These are phyloP conservation scores for Lactarius quietus DNA, from an alignment of 768 basidiomycete genomes.

Conservation along the genomic window DNA sequence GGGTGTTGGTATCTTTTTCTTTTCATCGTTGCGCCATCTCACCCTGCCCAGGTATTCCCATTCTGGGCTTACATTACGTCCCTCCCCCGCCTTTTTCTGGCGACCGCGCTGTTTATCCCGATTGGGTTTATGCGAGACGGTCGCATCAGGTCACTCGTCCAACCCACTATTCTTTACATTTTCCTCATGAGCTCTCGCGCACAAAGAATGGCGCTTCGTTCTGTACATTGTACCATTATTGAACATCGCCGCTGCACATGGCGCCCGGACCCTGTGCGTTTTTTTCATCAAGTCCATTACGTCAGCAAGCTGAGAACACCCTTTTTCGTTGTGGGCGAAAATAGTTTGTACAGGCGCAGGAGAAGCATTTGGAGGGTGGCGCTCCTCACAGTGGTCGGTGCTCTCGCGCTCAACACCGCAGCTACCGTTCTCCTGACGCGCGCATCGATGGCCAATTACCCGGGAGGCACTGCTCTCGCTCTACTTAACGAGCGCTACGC, in stretches of 20 bases:
- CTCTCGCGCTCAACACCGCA: slow-evolving; percentile 52
- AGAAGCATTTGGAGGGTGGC: slow-evolving; percentile 42
- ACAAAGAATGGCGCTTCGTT: slow-evolving; percentile 99
- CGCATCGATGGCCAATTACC: slow-evolving; percentile 78
- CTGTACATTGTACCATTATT: slow-evolving; percentile 82
- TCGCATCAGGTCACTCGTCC: slow-evolving; percentile 48
- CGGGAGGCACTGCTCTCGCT: slow-evolving; percentile 74
- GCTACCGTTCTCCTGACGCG: slow-evolving; percentile 50
- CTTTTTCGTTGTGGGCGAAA: background rate
- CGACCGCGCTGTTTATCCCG: slow-evolving; percentile 57
- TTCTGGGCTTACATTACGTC: slow-evolving; percentile 59
- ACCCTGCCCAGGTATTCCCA: slow-evolving; percentile 58
- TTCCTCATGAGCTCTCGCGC: slow-evolving; percentile 72
- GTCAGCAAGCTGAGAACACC: background rate
- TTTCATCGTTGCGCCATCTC: background rate
- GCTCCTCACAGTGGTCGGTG: slow-evolving; percentile 43
- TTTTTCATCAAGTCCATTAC: background rate
- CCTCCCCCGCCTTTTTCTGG: slow-evolving; percentile 81
- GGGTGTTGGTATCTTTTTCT: slow-evolving; percentile 62
- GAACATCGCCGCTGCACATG: slow-evolving; percentile 75
- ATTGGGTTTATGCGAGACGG: slow-evolving; percentile 49
- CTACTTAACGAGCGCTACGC: slow-evolving; percentile 54
- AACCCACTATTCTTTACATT: slow-evolving; percentile 53
- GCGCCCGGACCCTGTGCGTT: slow-evolving; percentile 60
- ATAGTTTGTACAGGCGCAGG: slow-evolving; percentile 49